Base-by-base conservation (phyloP, 1,284 basidiomycete species). In the Cryptococcus wingfieldii region DNA sequence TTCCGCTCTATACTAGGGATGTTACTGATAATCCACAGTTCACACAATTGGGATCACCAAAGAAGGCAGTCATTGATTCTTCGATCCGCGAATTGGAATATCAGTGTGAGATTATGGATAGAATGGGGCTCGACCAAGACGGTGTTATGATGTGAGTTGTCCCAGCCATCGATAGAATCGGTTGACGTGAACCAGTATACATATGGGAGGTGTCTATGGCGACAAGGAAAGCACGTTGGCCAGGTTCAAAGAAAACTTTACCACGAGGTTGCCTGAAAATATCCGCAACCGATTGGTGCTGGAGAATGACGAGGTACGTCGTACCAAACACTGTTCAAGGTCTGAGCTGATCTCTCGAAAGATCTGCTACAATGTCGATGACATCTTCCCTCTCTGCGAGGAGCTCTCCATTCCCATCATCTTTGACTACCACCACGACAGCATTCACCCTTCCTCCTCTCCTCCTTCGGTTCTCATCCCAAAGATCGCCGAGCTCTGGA, bases 331-430 rank as follows among this genome's bases (percentile, higher is more conserved):
- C 23, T 19, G 14, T 38, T 25, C 18, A 47, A 38, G 34, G 8
- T 14, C 38, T 7, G 38, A 27, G 44, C 52, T 47, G 38, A 56
- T 38, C 28, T 19, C 19, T 8, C 14, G 16, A 10, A 34, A 90
- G 88, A 82, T 94, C 62, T 91, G 89, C 66, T 95, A 92, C 76
- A 89, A 83, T 49, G 86, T 88, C 1, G 89, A 90, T 60, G 91
- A 95, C 59, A 79, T 95, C 6, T 79, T 94, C 8, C 87, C 88
- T 0, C 66, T 92, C 1, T 93, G 89, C 71, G 84, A 89, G 61
- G 87, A 90, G 69, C 82, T 95, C 5, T 78, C 84, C 45, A 83
- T 94, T 16, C 92, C 92, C n/a, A 70, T 72, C 64, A 70, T 76
- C 61, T 71, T 72, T 48, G 68, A 70, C 54, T 68, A 64, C 70